Evolutionary conservation across 1,284 basidiomycete genomes (phyloP).

Genomic region (Malassezia vespertilionis): DNA sequence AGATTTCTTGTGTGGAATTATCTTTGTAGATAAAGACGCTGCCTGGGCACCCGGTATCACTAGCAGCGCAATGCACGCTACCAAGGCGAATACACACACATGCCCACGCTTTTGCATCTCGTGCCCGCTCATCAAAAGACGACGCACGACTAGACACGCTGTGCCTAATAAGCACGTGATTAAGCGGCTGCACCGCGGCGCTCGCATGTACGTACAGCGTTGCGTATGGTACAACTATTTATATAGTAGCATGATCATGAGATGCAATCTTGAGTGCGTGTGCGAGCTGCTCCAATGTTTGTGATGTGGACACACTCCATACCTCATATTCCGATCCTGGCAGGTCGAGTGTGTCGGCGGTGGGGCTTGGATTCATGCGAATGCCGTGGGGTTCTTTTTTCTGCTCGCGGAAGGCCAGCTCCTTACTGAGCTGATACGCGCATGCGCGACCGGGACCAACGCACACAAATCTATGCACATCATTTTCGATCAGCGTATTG

Average conservation of each 20-base stretch:
- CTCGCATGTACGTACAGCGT: too few species aligned
- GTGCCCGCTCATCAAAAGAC: slow-evolving; percentile 5
- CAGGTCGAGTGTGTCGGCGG: neutral
- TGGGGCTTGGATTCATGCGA: neutral
- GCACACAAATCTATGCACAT: slow-evolving; percentile 41
- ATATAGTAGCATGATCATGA: too few species aligned
- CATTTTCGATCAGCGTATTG: slow-evolving; percentile 29
- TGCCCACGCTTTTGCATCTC: neutral
- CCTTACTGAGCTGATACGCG: slow-evolving; percentile 42
- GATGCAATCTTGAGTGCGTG: neutral
- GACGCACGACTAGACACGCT: too few species aligned
- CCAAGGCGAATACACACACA: neutral
- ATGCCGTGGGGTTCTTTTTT: neutral
- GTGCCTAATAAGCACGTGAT: too few species aligned
- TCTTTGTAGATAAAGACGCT: slow-evolving; percentile 74
- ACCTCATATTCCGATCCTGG: slow-evolving; percentile 10
- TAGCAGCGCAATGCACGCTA: neutral
- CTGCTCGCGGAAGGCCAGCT: slow-evolving; percentile 33
- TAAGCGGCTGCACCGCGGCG: too few species aligned
- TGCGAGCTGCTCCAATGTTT: slow-evolving; percentile 8
- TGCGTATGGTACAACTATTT: too few species aligned
- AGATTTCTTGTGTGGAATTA: slow-evolving; percentile 70
- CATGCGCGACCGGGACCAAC: slow-evolving; percentile 41
- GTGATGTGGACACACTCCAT: slow-evolving; percentile 14
- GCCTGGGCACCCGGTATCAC: neutral